Percentiles rank a stretch among this genome's conserved stretches.
Conservation (phyloP, 805 yeast genomes). For the Saccharomycopsis babjevae region DNA sequence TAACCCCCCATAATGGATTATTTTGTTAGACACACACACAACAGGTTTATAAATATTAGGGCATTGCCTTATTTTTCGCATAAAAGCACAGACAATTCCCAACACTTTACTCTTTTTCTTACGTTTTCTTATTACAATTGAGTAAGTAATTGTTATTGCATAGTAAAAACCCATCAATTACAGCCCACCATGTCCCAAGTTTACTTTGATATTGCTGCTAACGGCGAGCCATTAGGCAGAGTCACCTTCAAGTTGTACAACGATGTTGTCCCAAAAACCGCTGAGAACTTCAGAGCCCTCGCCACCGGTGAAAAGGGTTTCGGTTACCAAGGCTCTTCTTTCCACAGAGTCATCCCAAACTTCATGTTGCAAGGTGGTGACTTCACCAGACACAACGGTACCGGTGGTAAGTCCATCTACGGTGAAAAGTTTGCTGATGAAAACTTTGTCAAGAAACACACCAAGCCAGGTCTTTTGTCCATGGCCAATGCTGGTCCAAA, state of each 20-base stretch:
- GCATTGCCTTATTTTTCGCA: too few relatives aligned
- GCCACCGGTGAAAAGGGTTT: constrained; percentile 94
- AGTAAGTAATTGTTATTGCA: too few relatives aligned
- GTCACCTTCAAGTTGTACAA: constrained; percentile 79
- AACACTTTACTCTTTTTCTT: too few relatives aligned
- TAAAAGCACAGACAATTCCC: too few relatives aligned
- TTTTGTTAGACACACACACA: too few relatives aligned
- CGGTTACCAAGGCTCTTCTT: constrained; percentile 82
- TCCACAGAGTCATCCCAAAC: constrained; percentile 96
- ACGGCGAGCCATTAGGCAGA: constrained; percentile 74
- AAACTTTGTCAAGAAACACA: constrained; percentile 65
- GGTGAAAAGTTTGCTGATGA: constrained; percentile 73
- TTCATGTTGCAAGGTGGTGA: constrained; percentile 99
- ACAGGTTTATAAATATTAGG: too few relatives aligned
- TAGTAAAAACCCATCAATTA: neutral
- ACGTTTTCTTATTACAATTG: too few relatives aligned
- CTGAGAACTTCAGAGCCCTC: constrained; percentile 92
- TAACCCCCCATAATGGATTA: too few relatives aligned
- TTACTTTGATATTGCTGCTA: constrained; percentile 73
- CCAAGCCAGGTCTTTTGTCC: constrained; percentile 72
- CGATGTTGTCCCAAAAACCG: constrained; percentile 90
- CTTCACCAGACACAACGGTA: constrained; percentile 87
- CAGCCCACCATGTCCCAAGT: constrained; percentile 48
- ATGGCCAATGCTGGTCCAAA: constrained; percentile 99
- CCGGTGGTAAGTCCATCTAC: constrained; percentile 91